Evolutionary conservation across 345 rosid genomes (phyloP).

Genomic region (Syzygium jambos): DNA sequence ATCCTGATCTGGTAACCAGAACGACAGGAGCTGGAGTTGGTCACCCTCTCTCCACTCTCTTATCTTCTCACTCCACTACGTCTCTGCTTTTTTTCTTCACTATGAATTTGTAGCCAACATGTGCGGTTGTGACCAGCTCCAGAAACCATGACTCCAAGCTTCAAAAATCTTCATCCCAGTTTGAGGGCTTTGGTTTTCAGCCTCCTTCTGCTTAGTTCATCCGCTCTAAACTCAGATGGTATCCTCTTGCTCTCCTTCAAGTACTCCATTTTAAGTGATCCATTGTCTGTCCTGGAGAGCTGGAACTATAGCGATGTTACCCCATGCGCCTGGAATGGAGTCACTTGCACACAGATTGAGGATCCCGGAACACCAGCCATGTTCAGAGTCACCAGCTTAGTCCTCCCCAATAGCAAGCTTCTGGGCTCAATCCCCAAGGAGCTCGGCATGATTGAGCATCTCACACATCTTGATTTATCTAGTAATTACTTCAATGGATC

Average conservation of each 20-base stretch:
- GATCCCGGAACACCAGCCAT: neutral
- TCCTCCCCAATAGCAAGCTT: slow-evolving; percentile 7
- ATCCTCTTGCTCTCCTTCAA: slow-evolving; percentile 12
- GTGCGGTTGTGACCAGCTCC: neutral
- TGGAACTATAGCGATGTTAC: slow-evolving; percentile 13
- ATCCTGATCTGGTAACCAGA: slow-evolving; percentile 43
- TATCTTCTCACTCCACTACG: neutral
- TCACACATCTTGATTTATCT: slow-evolving; percentile 9
- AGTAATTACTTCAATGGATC: slow-evolving; percentile 9
- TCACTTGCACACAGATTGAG: slow-evolving; percentile 3
- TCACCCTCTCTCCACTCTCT: slow-evolving; percentile 33
- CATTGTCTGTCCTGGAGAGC: slow-evolving; percentile 2
- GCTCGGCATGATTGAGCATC: slow-evolving; percentile 5
- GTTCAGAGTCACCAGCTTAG: slow-evolving; percentile 5
- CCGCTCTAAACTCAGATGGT: slow-evolving; percentile 6
- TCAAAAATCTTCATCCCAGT: slow-evolving; percentile 9
- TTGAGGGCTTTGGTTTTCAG: neutral
- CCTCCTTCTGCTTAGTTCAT: neutral
- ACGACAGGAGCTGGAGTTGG: slow-evolving; percentile 53
- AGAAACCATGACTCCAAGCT: slow-evolving; percentile 19
- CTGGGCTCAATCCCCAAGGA: slow-evolving; percentile 10
- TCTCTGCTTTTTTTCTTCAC: neutral
- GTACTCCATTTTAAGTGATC: slow-evolving; percentile 11
- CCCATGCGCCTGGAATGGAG: slow-evolving; percentile 17
- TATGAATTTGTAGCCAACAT: slow-evolving; percentile 21